phyloP scores from a whole-genome alignment of 495 filamentous ascomycete genomes.

The Xylona heveae region DNA sequence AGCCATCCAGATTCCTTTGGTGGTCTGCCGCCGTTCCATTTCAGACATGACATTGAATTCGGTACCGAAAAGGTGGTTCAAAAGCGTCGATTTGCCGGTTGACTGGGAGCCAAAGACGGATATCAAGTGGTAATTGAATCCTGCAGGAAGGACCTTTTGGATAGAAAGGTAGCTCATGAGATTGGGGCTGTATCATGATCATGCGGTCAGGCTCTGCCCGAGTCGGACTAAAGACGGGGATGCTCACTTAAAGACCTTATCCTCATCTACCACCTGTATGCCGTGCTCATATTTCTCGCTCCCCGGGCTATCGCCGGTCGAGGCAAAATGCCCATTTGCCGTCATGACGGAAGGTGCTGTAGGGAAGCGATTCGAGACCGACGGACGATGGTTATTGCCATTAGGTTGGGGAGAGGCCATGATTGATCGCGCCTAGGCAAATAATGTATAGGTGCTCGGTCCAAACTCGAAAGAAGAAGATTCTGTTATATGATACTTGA shows the following conservation, averaged over 20 bases:
- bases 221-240: constrained; percentile 2
- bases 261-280: constrained; percentile 87
- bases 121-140: constrained; percentile 98
- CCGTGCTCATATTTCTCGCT: constrained; percentile 69
- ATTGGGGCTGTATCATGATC: constrained; percentile 32
- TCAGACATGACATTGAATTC: constrained; percentile 95
- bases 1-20: constrained; percentile 98
- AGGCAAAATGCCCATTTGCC: constrained; percentile 79
- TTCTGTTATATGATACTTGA: no score
- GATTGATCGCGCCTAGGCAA: no score
- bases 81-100: constrained; percentile 89
- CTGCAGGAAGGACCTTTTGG: constrained; percentile 60
- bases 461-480: no score
- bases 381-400: no score
- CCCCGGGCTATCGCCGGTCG: constrained; percentile 39
- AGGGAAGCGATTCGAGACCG: no score
- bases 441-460: no score
- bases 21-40: constrained; percentile 74
- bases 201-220: background rate
- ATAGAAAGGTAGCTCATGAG: constrained; percentile 60
- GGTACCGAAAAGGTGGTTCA: constrained; percentile 91
- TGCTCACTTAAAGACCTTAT: constrained; percentile 87
- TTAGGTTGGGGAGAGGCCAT: no score
- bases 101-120: constrained; percentile 98
- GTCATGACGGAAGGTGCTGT: constrained; percentile 39